These are phyloP conservation scores for Lactarius quietus DNA, from an alignment of 768 basidiomycete genomes.

Conservation along the genomic window DNA sequence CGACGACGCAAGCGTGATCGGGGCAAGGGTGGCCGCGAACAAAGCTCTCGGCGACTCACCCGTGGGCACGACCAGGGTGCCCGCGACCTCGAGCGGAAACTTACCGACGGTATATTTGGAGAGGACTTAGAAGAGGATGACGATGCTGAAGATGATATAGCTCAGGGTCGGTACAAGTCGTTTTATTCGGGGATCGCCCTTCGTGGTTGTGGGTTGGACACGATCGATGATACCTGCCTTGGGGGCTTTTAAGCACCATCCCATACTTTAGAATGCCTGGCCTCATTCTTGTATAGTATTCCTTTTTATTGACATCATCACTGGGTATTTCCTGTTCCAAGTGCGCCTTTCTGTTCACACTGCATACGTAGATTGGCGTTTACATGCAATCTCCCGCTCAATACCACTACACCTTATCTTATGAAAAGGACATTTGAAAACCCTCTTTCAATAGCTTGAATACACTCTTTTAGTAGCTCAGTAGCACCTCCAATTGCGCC, in stretches of 20 bases:
- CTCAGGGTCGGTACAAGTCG: slow-evolving; percentile 20
- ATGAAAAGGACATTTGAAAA: slow-evolving; percentile 4
- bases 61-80: slow-evolving; percentile 2
- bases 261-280: neutral
- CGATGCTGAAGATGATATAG: slow-evolving; percentile 22
- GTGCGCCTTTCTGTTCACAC: slow-evolving; percentile 3
- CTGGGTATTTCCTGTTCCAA: slow-evolving; percentile 2
- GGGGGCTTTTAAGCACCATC: slow-evolving; percentile 22
- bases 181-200: slow-evolving; percentile 16
- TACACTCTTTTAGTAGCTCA: neutral
- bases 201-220: slow-evolving; percentile 23
- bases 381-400: neutral
- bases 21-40: slow-evolving; percentile 24
- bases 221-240: slow-evolving; percentile 25
- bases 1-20: slow-evolving; percentile 26
- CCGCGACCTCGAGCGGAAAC: slow-evolving; percentile 17
- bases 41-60: slow-evolving; percentile 12
- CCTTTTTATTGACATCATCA: slow-evolving; percentile 18
- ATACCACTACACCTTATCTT: slow-evolving; percentile 23
- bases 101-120: neutral
- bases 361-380: slow-evolving; percentile 19
- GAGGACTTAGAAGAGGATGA: slow-evolving; percentile 26
- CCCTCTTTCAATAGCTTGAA: neutral
- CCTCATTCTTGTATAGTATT: slow-evolving; percentile 4
- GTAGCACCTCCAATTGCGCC: neutral